Evolutionary conservation across 148 eudicot genomes (phyloP).

Genomic region (Rhododendron kiyosumense): DNA sequence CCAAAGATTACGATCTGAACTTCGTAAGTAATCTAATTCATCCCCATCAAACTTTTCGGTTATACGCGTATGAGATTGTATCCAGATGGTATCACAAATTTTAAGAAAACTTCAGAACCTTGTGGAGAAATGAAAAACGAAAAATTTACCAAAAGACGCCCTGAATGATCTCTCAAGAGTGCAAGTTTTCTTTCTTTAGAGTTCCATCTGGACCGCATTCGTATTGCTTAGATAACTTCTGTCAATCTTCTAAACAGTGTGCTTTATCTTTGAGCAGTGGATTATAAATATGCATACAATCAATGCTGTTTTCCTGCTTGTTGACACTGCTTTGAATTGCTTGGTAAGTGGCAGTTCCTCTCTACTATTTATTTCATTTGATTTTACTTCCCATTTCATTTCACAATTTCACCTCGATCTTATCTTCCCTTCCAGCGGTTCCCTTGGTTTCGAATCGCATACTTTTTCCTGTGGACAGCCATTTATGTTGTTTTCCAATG

Average conservation of each 20-base stretch:
- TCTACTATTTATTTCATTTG: not conserved
- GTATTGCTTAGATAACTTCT: not conserved
- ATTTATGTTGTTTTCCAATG: conserved; percentile 72
- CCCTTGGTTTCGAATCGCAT: conserved; percentile 92
- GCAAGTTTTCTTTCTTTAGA: not conserved
- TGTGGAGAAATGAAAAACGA: too few species aligned
- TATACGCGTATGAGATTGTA: not conserved
- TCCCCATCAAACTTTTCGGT: not conserved
- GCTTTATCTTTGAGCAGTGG: conserved; percentile 38
- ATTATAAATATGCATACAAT: conserved; percentile 78
- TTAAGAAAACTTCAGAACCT: not conserved
- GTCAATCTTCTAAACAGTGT: not conserved
- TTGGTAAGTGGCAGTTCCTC: conserved; percentile 46
- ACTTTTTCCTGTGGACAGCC: conserved; percentile 76
- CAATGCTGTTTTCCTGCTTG: conserved; percentile 79
- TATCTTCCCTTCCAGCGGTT: conserved; percentile 47
- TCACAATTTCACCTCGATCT: not conserved
- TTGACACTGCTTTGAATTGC: conserved; percentile 72
- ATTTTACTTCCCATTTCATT: not conserved
- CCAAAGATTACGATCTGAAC: conserved; percentile 25
- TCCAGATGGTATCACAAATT: not conserved
- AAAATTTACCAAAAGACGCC: not conserved
- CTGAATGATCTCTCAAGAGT: not conserved
- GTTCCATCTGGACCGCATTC: not conserved
- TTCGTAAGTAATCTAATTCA: conserved; percentile 11